These are phyloP conservation scores for Cynanchum wilfordii DNA, from an alignment of 257 asterid species.

Conservation along the genomic window DNA sequence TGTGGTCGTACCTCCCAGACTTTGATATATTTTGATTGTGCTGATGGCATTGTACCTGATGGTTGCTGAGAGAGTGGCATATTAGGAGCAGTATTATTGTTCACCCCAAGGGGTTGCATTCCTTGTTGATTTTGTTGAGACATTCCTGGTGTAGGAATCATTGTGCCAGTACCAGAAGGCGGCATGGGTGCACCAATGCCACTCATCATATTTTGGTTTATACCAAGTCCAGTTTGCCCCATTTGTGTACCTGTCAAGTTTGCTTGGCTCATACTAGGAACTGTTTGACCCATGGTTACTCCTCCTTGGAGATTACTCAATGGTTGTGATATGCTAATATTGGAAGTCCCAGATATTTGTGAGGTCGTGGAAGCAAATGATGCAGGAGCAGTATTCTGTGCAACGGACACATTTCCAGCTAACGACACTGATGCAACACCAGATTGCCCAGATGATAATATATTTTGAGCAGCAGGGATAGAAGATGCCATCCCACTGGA, in stretches of 20 bases:
- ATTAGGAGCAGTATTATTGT: constrained; percentile 60
- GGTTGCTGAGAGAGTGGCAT: constrained; percentile 71
- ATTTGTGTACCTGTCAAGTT: constrained; percentile 61
- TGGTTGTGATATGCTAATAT: constrained; percentile 59
- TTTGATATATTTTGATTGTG: constrained; percentile 70
- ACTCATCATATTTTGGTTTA: constrained; percentile 59
- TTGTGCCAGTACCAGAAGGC: constrained; percentile 48
- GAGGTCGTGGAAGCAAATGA: constrained; percentile 55
- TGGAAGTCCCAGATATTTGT: constrained; percentile 41
- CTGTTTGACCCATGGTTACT: constrained; percentile 62
- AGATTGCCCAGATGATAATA: constrained; percentile 60
- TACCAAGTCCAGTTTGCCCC: constrained; percentile 55
- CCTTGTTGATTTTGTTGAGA: constrained; percentile 41
- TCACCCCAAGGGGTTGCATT: constrained; percentile 61
- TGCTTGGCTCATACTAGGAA: constrained; percentile 65
- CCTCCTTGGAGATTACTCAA: constrained; percentile 55
- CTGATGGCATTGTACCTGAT: constrained; percentile 49
- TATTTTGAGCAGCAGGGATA: constrained; percentile 61
- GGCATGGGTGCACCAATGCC: constrained; percentile 39
- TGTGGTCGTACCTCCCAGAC: constrained; percentile 83
- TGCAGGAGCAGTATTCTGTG: constrained; percentile 58
- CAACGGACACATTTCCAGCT: constrained; percentile 45
- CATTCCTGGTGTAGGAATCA: constrained; percentile 81
- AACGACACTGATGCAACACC: constrained; percentile 54
- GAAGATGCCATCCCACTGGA: constrained; percentile 83